Evolutionary conservation across 805 yeast species (phyloP).

Genomic region (Lipomyces orientalis): DNA sequence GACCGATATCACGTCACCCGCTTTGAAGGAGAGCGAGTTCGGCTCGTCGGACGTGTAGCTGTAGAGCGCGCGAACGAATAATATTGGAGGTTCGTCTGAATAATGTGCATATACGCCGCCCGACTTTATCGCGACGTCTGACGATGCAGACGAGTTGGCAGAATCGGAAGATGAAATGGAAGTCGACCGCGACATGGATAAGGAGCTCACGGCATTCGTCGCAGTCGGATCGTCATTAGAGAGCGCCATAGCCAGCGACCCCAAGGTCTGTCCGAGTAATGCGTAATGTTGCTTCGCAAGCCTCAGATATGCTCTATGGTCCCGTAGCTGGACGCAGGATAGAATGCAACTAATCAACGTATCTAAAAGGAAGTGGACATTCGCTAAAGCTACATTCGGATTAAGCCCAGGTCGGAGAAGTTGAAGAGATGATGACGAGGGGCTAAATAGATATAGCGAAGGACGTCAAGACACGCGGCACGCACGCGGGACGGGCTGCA

Average conservation of each 20-base stretch:
- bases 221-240: neutral
- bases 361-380: neutral
- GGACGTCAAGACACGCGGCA: neutral
- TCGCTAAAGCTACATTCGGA: neutral
- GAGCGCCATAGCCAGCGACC: neutral
- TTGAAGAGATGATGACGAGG: neutral
- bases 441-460: neutral
- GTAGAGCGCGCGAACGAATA: conserved; percentile 76
- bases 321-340: neutral
- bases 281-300: neutral
- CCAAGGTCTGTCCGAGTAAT: too few relatives aligned
- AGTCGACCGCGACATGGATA: neutral
- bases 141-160: neutral
- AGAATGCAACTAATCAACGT: neutral
- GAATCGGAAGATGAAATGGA: conserved; percentile 3
- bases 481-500: neutral
- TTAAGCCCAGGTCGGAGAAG: neutral
- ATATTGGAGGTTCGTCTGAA: conserved; percentile 20
- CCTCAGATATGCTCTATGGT: neutral
- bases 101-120: neutral
- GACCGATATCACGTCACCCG: conserved; percentile 48
- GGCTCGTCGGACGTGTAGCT: conserved; percentile 78
- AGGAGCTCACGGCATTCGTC: neutral
- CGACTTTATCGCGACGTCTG: neutral
- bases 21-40: conserved; percentile 51